A percentile compares a stretch with the other conserved stretches of the same genome.
Evolutionary conservation across 345 rosid species (phyloP).

Genomic region (Gossypium herbaceum): DNA sequence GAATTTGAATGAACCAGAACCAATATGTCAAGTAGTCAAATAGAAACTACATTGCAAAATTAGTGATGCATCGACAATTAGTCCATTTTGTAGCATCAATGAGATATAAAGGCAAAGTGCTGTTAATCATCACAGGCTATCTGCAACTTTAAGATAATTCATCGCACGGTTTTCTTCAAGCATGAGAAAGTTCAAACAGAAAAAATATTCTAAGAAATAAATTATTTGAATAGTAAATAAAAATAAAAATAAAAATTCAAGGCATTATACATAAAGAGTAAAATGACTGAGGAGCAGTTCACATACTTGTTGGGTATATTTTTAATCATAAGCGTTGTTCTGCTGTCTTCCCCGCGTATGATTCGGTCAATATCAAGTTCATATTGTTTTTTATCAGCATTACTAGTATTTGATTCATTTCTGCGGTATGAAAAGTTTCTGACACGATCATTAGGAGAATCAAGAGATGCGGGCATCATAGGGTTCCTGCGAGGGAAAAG

Average conservation of each 20-base stretch:
- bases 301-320: slow-evolving; percentile 94
- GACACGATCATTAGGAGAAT: slow-evolving; percentile 63
- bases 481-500: slow-evolving; percentile 65
- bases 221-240: not conserved
- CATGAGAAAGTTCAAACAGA: not conserved
- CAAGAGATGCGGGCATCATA: slow-evolving; percentile 59
- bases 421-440: slow-evolving; percentile 68
- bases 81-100: not conserved
- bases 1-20: not conserved
- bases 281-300: slow-evolving; percentile 9
- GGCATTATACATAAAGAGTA: not conserved
- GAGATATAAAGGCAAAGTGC: not conserved
- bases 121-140: not conserved
- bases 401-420: slow-evolving; percentile 61
- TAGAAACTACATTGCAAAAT: not conserved
- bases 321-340: slow-evolving; percentile 95
- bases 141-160: not conserved
- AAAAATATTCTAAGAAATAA: not conserved
- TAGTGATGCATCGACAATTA: not conserved
- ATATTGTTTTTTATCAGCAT: slow-evolving; percentile 74
- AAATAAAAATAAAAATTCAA: not conserved
- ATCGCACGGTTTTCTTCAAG: not conserved
- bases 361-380: slow-evolving; percentile 88
- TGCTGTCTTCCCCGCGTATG: slow-evolving; percentile 61
- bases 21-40: not conserved